These are phyloP conservation scores for Phytophthora meadii DNA, from an alignment of 352 stramenopile species.

Conservation along the genomic window DNA sequence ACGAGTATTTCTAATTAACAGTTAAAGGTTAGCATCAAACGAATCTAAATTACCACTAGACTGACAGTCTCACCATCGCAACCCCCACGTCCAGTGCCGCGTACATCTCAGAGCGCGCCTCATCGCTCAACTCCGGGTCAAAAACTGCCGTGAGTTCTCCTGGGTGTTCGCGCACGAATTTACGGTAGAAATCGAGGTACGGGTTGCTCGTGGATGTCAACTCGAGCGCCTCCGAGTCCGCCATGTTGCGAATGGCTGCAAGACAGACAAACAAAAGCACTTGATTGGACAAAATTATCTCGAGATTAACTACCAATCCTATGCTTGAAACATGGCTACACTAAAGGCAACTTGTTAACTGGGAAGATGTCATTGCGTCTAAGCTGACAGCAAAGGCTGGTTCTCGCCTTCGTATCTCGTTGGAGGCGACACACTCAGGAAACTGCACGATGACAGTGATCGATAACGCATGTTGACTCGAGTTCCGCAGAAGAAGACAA, in stretches of 20 bases:
- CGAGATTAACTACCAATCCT: constrained; percentile 23
- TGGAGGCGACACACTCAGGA: constrained; percentile 69
- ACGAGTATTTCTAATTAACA: constrained; percentile 87
- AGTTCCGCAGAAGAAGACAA: constrained; percentile 86
- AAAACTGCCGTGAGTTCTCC: constrained; percentile 79
- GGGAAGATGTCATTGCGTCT: background rate
- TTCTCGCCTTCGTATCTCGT: constrained; percentile 60
- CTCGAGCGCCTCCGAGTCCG: constrained; percentile 38
- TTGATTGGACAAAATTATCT: constrained; percentile 35
- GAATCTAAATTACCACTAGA: background rate
- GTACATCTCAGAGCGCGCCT: constrained; percentile 73
- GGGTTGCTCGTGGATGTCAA: constrained; percentile 77
- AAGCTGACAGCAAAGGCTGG: constrained; percentile 56
- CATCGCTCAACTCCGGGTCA: constrained; percentile 71
- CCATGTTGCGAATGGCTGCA: constrained; percentile 32
- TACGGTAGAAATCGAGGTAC: constrained; percentile 83
- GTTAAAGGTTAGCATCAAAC: constrained; percentile 12
- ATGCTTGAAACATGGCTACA: constrained; percentile 32
- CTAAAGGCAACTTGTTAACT: constrained; percentile 8
- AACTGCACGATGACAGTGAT: constrained; percentile 77
- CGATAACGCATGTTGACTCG: constrained; percentile 81
- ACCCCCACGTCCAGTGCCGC: constrained; percentile 76
- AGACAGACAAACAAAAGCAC: background rate
- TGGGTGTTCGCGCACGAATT: constrained; percentile 62
- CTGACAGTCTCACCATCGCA: constrained; percentile 65